Evolutionary conservation across 768 basidiomycete species (phyloP).

Genomic region (Phanerochaete sordida): DNA sequence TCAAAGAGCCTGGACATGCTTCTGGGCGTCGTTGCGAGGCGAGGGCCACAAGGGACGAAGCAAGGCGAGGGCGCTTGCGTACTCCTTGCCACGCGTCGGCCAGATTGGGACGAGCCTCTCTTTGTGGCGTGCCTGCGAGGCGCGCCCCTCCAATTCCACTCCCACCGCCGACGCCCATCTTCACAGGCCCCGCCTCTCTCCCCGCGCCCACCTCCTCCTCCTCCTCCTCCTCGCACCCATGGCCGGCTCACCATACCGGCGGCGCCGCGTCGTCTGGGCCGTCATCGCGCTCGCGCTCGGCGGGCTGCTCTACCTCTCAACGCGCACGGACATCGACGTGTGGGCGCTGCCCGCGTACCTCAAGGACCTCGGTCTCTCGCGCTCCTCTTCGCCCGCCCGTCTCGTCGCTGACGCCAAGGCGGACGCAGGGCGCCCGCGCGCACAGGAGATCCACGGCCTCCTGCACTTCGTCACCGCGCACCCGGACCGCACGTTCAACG

Average conservation of each 20-base stretch:
- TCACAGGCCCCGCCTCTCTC: neutral
- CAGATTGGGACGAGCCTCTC: too few species aligned
- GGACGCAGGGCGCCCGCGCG: slow-evolving; percentile 12
- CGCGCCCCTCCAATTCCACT: too few species aligned
- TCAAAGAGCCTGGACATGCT: too few species aligned
- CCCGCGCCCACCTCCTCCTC: neutral
- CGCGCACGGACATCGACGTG: slow-evolving; percentile 30
- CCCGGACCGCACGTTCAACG: slow-evolving; percentile 36
- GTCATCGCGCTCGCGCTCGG: slow-evolving; percentile 33
- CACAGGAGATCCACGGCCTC: slow-evolving; percentile 69
- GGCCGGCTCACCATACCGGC: slow-evolving; percentile 20
- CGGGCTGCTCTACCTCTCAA: slow-evolving; percentile 38
- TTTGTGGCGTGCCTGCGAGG: neutral
- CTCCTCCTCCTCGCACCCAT: neutral
- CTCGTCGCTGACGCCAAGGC: slow-evolving; percentile 28
- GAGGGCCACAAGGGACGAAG: too few species aligned
- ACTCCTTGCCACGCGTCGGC: too few species aligned
- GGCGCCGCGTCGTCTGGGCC: slow-evolving; percentile 44
- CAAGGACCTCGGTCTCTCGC: slow-evolving; percentile 28
- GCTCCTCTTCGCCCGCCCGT: slow-evolving; percentile 32
- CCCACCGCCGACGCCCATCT: too few species aligned
- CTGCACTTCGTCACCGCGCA: slow-evolving; percentile 58
- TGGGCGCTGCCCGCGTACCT: slow-evolving; percentile 14
- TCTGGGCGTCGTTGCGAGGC: too few species aligned
- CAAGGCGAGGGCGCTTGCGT: neutral